Conservation (phyloP, 2,329 filamentous ascomycete genomes). For the Chaetomium strumarium region DNA sequence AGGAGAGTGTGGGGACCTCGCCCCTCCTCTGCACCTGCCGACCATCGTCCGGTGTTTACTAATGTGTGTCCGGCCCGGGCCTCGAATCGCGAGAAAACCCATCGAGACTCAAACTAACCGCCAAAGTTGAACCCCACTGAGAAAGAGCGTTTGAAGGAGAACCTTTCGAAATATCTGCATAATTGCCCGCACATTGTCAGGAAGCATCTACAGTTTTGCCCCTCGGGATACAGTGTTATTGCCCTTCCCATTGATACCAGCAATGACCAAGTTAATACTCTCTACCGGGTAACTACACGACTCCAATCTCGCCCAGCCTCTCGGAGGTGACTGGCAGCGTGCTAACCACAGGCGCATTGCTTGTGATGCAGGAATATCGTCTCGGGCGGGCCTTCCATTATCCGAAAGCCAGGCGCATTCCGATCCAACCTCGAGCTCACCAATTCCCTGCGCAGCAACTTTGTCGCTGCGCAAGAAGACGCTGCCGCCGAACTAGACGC, state of each 20-base stretch:
- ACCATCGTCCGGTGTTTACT: too few species aligned
- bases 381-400: constrained; percentile 74
- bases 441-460: constrained; percentile 79
- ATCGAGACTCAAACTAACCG: constrained; percentile 8
- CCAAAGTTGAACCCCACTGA: constrained; percentile 21
- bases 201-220: not conserved
- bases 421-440: constrained; percentile 93
- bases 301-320: not conserved
- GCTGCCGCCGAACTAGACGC: constrained; percentile 35
- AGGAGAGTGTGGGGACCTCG: too few species aligned
- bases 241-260: constrained; percentile 13
- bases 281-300: constrained; percentile 64
- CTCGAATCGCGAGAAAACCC: constrained; percentile 15
- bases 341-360: constrained; percentile 1
- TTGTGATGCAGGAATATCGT: constrained; percentile 64
- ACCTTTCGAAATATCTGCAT: constrained; percentile 7
- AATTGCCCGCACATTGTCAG: constrained; percentile 1
- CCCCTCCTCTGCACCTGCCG: too few species aligned
- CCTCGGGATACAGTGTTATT: not conserved
- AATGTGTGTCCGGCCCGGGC: too few species aligned
- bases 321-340: constrained; percentile 5
- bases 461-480: constrained; percentile 65
- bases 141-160: not conserved
- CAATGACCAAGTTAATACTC: constrained; percentile 72
- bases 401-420: constrained; percentile 68